Evolutionary conservation across 495 filamentous ascomycete genomes (phyloP).

Genomic region (Bacidia rubella): DNA sequence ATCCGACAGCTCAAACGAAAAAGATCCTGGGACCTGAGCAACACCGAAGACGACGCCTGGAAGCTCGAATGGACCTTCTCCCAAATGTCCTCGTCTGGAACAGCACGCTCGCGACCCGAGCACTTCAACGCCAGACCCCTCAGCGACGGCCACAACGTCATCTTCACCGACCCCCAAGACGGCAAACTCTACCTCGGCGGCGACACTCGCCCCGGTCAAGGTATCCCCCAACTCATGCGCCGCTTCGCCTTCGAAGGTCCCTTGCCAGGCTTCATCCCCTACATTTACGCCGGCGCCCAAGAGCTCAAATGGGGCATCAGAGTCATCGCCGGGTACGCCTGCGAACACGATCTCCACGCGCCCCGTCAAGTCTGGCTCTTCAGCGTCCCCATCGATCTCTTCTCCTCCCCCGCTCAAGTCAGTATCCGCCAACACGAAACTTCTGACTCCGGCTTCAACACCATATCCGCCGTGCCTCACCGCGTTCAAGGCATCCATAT

Average conservation of each 20-base stretch:
- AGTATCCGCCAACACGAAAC: not conserved
- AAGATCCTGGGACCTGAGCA: not conserved
- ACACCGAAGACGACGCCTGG: slow-evolving; percentile 19
- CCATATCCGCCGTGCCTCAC: slow-evolving; percentile 1
- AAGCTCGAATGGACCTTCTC: slow-evolving; percentile 20
- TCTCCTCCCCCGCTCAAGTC: slow-evolving; percentile 10
- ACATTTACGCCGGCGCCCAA: slow-evolving; percentile 43
- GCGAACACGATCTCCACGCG: slow-evolving; percentile 11
- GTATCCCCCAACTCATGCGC: slow-evolving; percentile 33
- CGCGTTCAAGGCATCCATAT: slow-evolving; percentile 22
- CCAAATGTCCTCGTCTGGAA: slow-evolving; percentile 12
- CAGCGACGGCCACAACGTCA: slow-evolving; percentile 54
- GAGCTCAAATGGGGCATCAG: slow-evolving; percentile 49
- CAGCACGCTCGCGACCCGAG: slow-evolving; percentile 21
- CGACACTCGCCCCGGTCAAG: slow-evolving; percentile 45
- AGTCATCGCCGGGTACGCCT: slow-evolving; percentile 46
- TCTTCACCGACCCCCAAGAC: slow-evolving; percentile 54
- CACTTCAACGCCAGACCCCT: slow-evolving; percentile 57
- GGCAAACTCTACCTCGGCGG: slow-evolving; percentile 50
- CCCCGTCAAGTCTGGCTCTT: slow-evolving; percentile 38
- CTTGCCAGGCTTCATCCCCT: slow-evolving; percentile 19
- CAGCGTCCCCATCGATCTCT: slow-evolving; percentile 48
- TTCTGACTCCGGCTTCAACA: not conserved
- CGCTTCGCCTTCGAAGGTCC: slow-evolving; percentile 24
- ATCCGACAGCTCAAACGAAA: not conserved